Base-by-base conservation (phyloP, 148 eudicot species). In the Nepenthes mirabilis region DNA sequence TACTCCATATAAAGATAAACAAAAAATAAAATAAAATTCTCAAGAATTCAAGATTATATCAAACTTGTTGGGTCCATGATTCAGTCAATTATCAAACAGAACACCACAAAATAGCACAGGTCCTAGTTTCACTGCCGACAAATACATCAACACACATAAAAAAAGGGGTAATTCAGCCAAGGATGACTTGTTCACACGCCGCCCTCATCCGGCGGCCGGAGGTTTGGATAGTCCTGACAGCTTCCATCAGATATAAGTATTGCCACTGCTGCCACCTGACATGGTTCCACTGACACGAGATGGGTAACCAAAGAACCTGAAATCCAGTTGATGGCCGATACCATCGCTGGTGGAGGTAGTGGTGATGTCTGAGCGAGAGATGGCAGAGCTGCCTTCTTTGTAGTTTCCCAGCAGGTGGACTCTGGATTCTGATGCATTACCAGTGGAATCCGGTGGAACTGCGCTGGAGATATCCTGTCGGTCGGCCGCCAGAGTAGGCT, bases 131-230 rank as follows among this genome's bases (percentile, higher is more conserved):
- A 23, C 23, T 23, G 23, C 23, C 23, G 23, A 23, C 23, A 23
- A 23, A 23, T 23, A 23, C 23, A 23, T 23, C n/a, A 59, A 32
- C 11, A 33, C 11, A 33, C 6, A 4, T 5, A 10, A 60, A 5
- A 23, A 60, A 43, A 62, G 34, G 58, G 45, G 48, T 55, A 67
- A 72, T 57, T 63, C 65, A 78, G 83, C 87, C 87, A 83, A 83
- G 88, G 82, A 83, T 83, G 84, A 83, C 82, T 62, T 56, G 45
- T 43, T 52, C 52, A 70, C 62, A 75, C 69, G 67, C 71, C 65
- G 14, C 34, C 55, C 9, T 1, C 33, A 8, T 37, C 58, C 56
- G 43, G 61, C 52, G 48, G 63, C 61, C 8, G 56, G 43, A 37
- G 14, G 14, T 58, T 33, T 14, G 33, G 43, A 23, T 52, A n/a